These are phyloP conservation scores for Penicillium psychrofluorescens DNA, from an alignment of 495 filamentous ascomycete species.

Conservation along the genomic window DNA sequence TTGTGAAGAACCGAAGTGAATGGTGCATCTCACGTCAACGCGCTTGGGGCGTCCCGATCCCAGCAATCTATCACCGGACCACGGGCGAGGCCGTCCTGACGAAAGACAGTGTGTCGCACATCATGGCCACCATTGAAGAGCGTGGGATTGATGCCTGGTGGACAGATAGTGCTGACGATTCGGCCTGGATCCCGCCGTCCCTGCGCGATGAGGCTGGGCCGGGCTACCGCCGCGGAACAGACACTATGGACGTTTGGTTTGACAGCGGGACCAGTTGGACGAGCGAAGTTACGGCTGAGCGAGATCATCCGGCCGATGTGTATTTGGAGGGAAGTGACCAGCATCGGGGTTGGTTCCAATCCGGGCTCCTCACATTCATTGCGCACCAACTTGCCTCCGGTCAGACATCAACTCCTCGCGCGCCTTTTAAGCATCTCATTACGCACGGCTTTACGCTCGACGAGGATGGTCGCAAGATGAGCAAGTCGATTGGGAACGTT, in stretches of 20 bases:
- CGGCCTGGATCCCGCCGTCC: constrained; percentile 61
- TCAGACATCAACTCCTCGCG: constrained; percentile 23
- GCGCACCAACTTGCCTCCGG: constrained; percentile 47
- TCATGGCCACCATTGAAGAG: constrained; percentile 68
- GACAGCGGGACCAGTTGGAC: constrained; percentile 97
- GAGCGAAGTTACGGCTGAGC: constrained; percentile 32
- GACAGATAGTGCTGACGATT: constrained; percentile 67
- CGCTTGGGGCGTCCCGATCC: constrained; percentile 94
- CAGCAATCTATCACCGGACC: constrained; percentile 68
- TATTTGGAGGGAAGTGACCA: constrained; percentile 95
- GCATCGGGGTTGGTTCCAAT: constrained; percentile 98
- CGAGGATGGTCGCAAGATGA: constrained; percentile 89
- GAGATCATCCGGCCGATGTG: constrained; percentile 64
- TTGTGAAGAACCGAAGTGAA: constrained; percentile 79
- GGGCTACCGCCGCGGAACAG: constrained; percentile 67
- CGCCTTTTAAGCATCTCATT: constrained; percentile 79
- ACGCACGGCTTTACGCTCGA: constrained; percentile 96
- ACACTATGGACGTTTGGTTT: constrained; percentile 99
- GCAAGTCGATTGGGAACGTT: constrained; percentile 91
- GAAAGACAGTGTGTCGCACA: constrained; percentile 72
- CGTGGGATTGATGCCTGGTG: constrained; percentile 90
- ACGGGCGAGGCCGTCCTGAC: constrained; percentile 66
- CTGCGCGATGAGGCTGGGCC: constrained; percentile 32
- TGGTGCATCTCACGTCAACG: constrained; percentile 99
- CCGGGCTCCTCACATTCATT: constrained; percentile 85